Evolutionary conservation across 2,329 filamentous ascomycete species (phyloP).

Genomic region (Pseudogymnoascus destructans): DNA sequence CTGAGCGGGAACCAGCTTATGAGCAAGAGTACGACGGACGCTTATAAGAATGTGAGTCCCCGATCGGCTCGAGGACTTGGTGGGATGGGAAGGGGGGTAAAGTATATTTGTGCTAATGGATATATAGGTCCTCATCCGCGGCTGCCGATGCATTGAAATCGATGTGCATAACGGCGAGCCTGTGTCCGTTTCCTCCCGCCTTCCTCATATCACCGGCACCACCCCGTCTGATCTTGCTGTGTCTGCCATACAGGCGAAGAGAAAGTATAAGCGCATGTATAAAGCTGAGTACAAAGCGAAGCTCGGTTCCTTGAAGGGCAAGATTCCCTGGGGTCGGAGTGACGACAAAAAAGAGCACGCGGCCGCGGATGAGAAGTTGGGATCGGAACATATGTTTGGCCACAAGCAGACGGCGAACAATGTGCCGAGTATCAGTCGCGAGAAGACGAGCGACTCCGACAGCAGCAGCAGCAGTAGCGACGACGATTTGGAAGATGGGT

Average conservation of each 20-base stretch:
- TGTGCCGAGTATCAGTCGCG: neutral
- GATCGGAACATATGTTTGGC: slow-evolving; percentile 18
- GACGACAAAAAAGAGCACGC: slow-evolving; percentile 1
- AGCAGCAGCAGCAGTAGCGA: neutral
- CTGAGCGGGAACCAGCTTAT: slow-evolving; percentile 74
- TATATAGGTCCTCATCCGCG: slow-evolving; percentile 52
- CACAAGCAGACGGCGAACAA: neutral
- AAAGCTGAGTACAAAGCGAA: slow-evolving; percentile 21
- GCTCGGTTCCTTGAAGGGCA: slow-evolving; percentile 17
- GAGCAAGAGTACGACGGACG: slow-evolving; percentile 61
- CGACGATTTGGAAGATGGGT: neutral
- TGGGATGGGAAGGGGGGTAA: neutral
- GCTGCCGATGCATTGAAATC: slow-evolving; percentile 85
- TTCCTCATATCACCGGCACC: neutral
- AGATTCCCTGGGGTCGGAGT: slow-evolving; percentile 10
- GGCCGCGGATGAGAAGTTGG: slow-evolving; percentile 10
- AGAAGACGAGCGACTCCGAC: neutral
- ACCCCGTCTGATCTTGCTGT: neutral
- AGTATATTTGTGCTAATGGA: slow-evolving; percentile 7
- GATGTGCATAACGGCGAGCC: slow-evolving; percentile 73
- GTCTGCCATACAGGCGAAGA: neutral
- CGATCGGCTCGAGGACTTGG: neutral
- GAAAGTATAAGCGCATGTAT: slow-evolving; percentile 18
- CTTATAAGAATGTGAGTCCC: slow-evolving; percentile 57
- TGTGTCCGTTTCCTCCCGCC: slow-evolving; percentile 4